Evolutionary conservation across 805 yeast species (phyloP).

Genomic region (Ogataea paraovalis): DNA sequence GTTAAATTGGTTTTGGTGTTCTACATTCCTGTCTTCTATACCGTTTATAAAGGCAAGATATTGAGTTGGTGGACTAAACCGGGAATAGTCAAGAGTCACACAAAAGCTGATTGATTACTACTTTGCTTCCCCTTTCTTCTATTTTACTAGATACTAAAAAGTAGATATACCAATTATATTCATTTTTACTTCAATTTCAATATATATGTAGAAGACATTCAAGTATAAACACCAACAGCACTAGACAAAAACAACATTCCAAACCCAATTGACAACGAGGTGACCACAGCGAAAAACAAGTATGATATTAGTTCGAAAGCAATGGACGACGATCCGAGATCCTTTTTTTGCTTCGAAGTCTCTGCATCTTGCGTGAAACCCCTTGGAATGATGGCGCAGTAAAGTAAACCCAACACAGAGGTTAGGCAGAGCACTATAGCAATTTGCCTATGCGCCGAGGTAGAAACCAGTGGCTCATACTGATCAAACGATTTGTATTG

Average conservation of each 20-base stretch:
- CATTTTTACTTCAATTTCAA: not conserved
- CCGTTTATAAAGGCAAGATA: slow-evolving; percentile 20
- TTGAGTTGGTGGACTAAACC: slow-evolving; percentile 11
- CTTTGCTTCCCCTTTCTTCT: not conserved
- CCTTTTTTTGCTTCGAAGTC: not conserved
- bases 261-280: slow-evolving; percentile 17
- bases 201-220: not conserved
- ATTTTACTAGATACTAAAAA: not conserved
- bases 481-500: slow-evolving; percentile 7
- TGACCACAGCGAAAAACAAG: not conserved
- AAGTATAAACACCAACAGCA: slow-evolving; percentile 30
- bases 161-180: not conserved
- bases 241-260: slow-evolving; percentile 29
- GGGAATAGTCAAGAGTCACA: not conserved
- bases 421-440: slow-evolving; percentile 11
- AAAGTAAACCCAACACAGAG: slow-evolving; percentile 10
- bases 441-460: slow-evolving; percentile 12
- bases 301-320: not conserved
- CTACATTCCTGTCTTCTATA: slow-evolving; percentile 11
- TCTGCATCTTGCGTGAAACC: not conserved
- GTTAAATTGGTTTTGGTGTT: slow-evolving; percentile 4
- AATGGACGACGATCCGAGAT: not conserved
- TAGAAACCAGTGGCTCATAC: slow-evolving; percentile 11
- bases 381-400: slow-evolving; percentile 4
- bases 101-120: not conserved